A percentile compares a stretch with the other conserved stretches of the same genome.
These are phyloP conservation scores for Dothideomycetes sp. DNA, from an alignment of 2,329 filamentous ascomycete genomes.

Conservation along the genomic window DNA sequence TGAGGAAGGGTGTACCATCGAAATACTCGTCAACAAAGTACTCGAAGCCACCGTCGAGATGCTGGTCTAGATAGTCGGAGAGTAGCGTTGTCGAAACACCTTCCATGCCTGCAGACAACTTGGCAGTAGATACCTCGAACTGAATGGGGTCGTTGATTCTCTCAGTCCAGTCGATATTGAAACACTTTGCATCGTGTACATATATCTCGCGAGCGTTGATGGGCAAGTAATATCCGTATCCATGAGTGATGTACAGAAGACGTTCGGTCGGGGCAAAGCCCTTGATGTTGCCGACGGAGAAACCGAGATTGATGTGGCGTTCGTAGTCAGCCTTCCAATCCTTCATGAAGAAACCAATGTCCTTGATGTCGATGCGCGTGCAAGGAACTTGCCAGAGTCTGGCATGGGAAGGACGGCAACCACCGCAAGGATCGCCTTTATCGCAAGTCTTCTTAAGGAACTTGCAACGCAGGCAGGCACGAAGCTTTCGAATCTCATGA, in stretches of 20 bases:
- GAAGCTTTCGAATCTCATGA: conserved; percentile 89
- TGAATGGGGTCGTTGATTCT: conserved; percentile 64
- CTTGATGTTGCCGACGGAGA: conserved; percentile 93
- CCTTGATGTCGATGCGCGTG: conserved; percentile 97
- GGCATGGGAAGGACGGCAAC: conserved; percentile 91
- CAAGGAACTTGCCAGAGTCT: conserved; percentile 96
- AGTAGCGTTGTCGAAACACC: conserved; percentile 73
- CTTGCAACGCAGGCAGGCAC: conserved; percentile 91
- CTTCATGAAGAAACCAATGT: conserved; percentile 98
- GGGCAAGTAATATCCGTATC: conserved; percentile 85
- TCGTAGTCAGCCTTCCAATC: conserved; percentile 98
- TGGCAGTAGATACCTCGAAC: conserved; percentile 81
- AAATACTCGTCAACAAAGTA: conserved; percentile 94
- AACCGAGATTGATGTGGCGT: conserved; percentile 74
- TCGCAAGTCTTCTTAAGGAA: conserved; percentile 99
- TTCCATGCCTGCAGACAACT: conserved; percentile 79
- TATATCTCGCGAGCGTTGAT: conserved; percentile 91
- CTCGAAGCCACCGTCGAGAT: conserved; percentile 87
- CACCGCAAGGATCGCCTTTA: conserved; percentile 90
- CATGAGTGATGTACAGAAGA: conserved; percentile 87
- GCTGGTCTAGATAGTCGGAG: conserved; percentile 87
- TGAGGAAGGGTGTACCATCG: conserved; percentile 88
- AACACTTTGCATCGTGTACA: conserved; percentile 84
- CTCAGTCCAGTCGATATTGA: conserved; percentile 91
- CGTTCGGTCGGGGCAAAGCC: conserved; percentile 58